Base-by-base conservation (phyloP, 2,329 filamentous ascomycete genomes). In the Ophiostoma ips region DNA sequence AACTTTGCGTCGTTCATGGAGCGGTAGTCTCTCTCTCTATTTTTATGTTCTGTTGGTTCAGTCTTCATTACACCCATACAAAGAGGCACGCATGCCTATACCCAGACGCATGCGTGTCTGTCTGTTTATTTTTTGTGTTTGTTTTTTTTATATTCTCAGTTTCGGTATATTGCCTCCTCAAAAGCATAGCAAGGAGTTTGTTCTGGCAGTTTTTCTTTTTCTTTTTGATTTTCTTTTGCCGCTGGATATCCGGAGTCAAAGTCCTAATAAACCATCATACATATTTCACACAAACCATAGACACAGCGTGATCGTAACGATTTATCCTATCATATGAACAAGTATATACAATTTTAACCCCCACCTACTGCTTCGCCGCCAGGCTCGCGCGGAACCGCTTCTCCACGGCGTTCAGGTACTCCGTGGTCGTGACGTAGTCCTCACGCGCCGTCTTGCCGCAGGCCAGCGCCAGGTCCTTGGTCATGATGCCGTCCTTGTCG, bases 391-490 rank as follows among this genome's bases (percentile, higher is more conserved):
- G 89, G 71, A 98, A 76, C 62, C 88, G 76, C 69, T 79, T 82
- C 81, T 96, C 90, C 47, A 96, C 90, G 37, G 90, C 90, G 63
- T 84, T 79, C 63, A 98, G 71, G 72, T 96, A 98, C 72, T 94
- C 84, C 59, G 75, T 78, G 52, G 90, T 96, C 49, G 88, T 95
- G 59, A 94, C 92, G 70, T 89, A 96, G 63, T 87, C 83, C 60
- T 79, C 79, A 58, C 86, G 79, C 55, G 78, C 83, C 61, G 83
- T 88, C 76, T 89, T 89, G 61, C 92, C 92, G 66, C 86, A 92
- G 46, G 89, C 85, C 53, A 96, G 78, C n/a, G 92, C 92, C 60
- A 98, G 71, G 69, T 98, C 92, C 81, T 98, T 98, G 67, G 92
- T 98, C 92, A 96, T 98, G 72, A 96, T 84, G 55, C 86, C 86